Base-by-base conservation (phyloP, 495 filamentous ascomycete genomes). In the Penicillium antarcticum region DNA sequence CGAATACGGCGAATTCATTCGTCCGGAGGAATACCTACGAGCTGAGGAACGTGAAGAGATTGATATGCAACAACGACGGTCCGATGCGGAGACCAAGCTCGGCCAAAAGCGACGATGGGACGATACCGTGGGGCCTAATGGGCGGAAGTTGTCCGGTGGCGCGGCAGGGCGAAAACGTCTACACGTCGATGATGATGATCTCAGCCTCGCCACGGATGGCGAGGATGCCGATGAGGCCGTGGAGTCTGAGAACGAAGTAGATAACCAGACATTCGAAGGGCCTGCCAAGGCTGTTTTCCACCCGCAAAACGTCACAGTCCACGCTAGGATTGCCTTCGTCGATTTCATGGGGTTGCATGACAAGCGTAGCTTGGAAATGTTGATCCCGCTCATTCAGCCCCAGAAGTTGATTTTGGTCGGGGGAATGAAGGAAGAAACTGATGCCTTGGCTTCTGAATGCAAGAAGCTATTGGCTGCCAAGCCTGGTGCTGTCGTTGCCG, bases 21-120 rank as follows among this genome's bases (percentile, higher is more conserved):
- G 90, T 40, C 90, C 92, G 1, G 94, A 97, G 49, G 94, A 97
- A 34, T 98, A 89, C 61, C 76, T 96, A n/a, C 79, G 92, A 39
- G 92, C 91, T 0, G 94, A 98, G 60, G 94, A 97, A 68, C 79
- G 87, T 19, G 91, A 96, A 52, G 90, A 95, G 45, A 81, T 84
- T 14, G 88, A 92, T 42, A 71, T 75, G 66, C 73, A 77, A 35
- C 73, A 77, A 58, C 68, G 68, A 10, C 57, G 82, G 72, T 42
- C 80, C 23, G 65, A 74, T n/a, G 66, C 67, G 19, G 61, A 88
- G 54, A 86, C 83, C 21, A 80, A 81, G 31, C 78, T 97, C 32
- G 95, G 95, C 18, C 91, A 92, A 73, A 98, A 98, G 68, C 80
- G 94, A 39, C 91, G 89, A 69, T 97, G 91, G 89, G 87, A 91